These are phyloP conservation scores for Fomitopsis betulina DNA, from an alignment of 1,284 basidiomycete genomes.

Conservation along the genomic window DNA sequence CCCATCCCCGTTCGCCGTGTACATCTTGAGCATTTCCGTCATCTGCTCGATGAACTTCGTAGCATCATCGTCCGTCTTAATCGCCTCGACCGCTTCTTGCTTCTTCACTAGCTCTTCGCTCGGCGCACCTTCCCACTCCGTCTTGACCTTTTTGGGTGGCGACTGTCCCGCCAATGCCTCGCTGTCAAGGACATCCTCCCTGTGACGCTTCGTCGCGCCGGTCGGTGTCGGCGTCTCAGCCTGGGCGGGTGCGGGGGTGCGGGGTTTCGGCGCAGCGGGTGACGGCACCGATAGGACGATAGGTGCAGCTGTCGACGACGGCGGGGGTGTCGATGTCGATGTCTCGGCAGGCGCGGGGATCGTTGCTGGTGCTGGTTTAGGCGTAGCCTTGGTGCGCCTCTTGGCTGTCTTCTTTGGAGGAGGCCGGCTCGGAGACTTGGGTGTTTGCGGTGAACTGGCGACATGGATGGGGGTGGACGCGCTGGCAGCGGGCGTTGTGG, in stretches of 20 bases:
- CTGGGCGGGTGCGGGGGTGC: slow-evolving; percentile 22
- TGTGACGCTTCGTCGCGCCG: slow-evolving; percentile 42
- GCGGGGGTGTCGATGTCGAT: slow-evolving; percentile 23
- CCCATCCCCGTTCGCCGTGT: slow-evolving; percentile 34
- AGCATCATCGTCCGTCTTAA: slow-evolving; percentile 65
- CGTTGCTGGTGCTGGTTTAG: slow-evolving; percentile 24
- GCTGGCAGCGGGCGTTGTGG: slow-evolving; percentile 49
- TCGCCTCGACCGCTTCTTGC: slow-evolving; percentile 48
- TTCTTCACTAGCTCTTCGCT: slow-evolving; percentile 51
- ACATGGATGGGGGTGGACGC: slow-evolving; percentile 44
- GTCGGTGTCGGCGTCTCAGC: slow-evolving; percentile 12
- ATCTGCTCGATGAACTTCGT: slow-evolving; percentile 57
- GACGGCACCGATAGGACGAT: slow-evolving; percentile 25
- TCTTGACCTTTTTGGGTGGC: slow-evolving; percentile 65
- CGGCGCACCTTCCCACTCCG: slow-evolving; percentile 59
- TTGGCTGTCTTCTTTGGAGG: slow-evolving; percentile 35
- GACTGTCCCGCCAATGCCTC: slow-evolving; percentile 31
- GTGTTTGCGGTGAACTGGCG: slow-evolving; percentile 40
- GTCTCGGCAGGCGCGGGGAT: slow-evolving; percentile 16
- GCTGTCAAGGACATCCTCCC: slow-evolving; percentile 48
- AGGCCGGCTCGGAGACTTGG: slow-evolving; percentile 37
- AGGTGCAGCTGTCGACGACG: slow-evolving; percentile 17
- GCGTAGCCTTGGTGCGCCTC: slow-evolving; percentile 3
- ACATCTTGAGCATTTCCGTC: slow-evolving; percentile 53
- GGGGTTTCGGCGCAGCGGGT: slow-evolving; percentile 15